Evolutionary conservation across 495 filamentous ascomycete genomes (phyloP), one percentile per base, ranked within the genome.

Genomic region (Aspergillus saccharolyticus): DNA sequence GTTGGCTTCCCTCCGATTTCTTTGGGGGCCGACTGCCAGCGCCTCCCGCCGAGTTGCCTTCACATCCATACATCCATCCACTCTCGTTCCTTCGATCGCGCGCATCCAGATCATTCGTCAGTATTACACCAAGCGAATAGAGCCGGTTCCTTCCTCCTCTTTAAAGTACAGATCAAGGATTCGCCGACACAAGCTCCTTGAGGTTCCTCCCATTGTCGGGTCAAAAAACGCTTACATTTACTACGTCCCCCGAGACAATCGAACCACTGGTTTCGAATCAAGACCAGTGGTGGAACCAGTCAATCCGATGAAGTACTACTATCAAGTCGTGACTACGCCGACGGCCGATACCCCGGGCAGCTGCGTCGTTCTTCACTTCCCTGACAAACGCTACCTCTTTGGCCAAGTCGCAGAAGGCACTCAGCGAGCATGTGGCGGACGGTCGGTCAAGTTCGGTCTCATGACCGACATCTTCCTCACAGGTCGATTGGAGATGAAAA

Each of bases 321-420:
- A 89, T 44, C 83, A 93, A 68, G 69, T 97, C 59, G 64, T 93
- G 58, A 87, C 83, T 50, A 87, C 88, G 22, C 92, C 95, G n/a
- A 91, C 94, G 63, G 86, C 86, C 54, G 94, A 98, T 67, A 95
- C 94, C 1, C 86, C 86, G 16, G 95, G 92, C 43, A 89, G 89
- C 21, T 80, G 82, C 17, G 63, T 97, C 22, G 48, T 88, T 25
- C 78, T 97, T 10, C 82, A 90, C 65, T 91, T 90, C 65, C 87
- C 91, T 53, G 77, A 83, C 51, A 85, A 85, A 66, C 83, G 90
- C 45, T 98, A 97, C 68, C 52, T 97, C n/a, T 85, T 98, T 63
- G 94, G 94, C 8, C 86, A 89, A 66, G 63, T 91, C 10, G 74
- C 84, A 12, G 95, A 97, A 70, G 94, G 94, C 5, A 83, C 87